Evolutionary conservation across 2,329 filamentous ascomycete species (phyloP).

Genomic region (Fusarium sp.): DNA sequence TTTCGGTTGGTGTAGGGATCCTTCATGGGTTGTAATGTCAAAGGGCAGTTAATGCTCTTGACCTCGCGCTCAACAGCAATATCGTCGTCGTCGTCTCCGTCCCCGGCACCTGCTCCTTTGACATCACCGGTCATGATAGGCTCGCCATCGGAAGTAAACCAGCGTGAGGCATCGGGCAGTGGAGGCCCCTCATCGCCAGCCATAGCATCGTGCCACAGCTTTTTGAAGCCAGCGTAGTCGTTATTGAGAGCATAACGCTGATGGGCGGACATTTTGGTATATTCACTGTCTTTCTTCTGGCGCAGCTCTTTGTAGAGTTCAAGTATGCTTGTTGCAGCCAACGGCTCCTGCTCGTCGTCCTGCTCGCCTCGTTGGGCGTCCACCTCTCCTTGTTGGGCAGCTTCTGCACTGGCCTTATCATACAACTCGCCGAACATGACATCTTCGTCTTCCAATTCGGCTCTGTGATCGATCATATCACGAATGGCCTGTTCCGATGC

Average conservation of each 20-base stretch:
- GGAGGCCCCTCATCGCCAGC: conserved; percentile 59
- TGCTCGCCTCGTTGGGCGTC: conserved; percentile 26
- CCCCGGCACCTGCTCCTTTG: conserved; percentile 43
- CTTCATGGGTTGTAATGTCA: conserved; percentile 71
- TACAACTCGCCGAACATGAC: conserved; percentile 50
- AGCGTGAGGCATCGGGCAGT: conserved; percentile 61
- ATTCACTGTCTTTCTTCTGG: conserved; percentile 52
- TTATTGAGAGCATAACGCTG: conserved; percentile 65
- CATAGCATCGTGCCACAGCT: conserved; percentile 63
- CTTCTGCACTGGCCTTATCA: conserved; percentile 39
- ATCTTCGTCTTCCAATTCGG: conserved; percentile 60
- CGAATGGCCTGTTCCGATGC: conserved; percentile 59
- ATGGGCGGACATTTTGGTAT: conserved; percentile 52
- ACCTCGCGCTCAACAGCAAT: conserved; percentile 71
- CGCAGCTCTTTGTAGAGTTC: conserved; percentile 50
- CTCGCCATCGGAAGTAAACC: conserved; percentile 60
- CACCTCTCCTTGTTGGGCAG: conserved; percentile 8
- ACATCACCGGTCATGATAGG: conserved; percentile 49
- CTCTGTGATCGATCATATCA: conserved; percentile 58
- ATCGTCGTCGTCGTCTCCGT: conserved; percentile 71
- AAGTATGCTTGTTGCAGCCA: conserved; percentile 39
- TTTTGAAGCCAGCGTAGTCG: conserved; percentile 68
- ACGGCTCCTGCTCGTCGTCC: conserved; percentile 39
- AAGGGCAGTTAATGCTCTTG: conserved; percentile 73
- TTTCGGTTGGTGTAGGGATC: conserved; percentile 72